Base-by-base conservation (phyloP, 306 rosid species). In the Lithocarpus polystachyus region DNA sequence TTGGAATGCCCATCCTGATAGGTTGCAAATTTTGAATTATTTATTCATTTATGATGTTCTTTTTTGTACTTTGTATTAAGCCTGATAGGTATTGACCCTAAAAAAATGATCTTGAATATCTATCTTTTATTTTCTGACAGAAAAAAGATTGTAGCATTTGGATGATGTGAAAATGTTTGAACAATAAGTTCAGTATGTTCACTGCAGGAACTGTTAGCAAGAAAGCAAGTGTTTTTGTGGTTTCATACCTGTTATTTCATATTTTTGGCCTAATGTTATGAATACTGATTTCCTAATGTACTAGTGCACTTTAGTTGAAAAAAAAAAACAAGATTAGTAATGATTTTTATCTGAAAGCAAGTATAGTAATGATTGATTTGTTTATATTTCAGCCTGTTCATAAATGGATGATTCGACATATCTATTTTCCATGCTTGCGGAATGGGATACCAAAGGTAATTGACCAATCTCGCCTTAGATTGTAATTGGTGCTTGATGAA, bases 351-450 rank as follows among this genome's bases (percentile, higher is more conserved):
- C 45, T 40, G 45, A 8, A 33, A 17, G 52, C 7, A 74, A 22
- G 35, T 80, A 37, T 31, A 74, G 72, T 67, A 77, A 78, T 86
- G 85, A 77, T 11, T 48, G 59, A 61, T 82, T 78, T 18, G 53
- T 52, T 86, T 45, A 73, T 43, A 14, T 67, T 82, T 73, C 92
- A 96, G 99, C 99, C 99, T 80, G 98, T 96, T 80, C 97, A 96
- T 86, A 96, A 88, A 80, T 96, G 99, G 99, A 93, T 96, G 98
- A 73, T 93, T 79, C 99, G 99, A 40, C 99, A 96, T 83, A 73
- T 96, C 71, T 96, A 91, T 80, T 87, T 93, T 79, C 99, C 99
- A 71, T 96, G 99, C 86, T 68, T 96, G 74, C 84, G 92, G 22
- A 73, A 80, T 40, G 99, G 99, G 52, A 77, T 96, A 51, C 93